Evolutionary conservation across 495 filamentous ascomycete species (phyloP), one percentile per base, ranked within the genome.

Genomic region (Tuber magnatum): DNA sequence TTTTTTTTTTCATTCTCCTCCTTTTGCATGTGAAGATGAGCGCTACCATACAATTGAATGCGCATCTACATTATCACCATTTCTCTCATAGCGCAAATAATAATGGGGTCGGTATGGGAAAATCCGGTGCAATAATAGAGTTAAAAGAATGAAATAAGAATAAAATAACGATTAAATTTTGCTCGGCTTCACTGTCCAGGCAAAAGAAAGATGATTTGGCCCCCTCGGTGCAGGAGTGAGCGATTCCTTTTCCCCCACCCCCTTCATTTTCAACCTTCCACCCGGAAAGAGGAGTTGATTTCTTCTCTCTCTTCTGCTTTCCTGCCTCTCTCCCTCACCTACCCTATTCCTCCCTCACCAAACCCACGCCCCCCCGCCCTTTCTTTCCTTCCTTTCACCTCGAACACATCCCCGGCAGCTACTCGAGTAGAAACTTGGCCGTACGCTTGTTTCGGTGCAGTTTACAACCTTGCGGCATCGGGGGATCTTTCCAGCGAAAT

Each of bases 221-320:
- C 35, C 28, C n/a, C 10, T 2, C 28, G 56, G 14, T 16, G 56
- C 14, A 65, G 14, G 56, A 65, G 28, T 35, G 28, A 18, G 14
- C 56, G 12, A 35, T 35, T 32, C 56, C 56, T 65, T n/a, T n/a
- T n/a, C n/a, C n/a, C n/a, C n/a, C 16, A 14, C 56, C 14, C 28
- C 56, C 51, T 32, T 32, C 51, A 61, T n/a, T n/a, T 65, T 65
- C 56, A 65, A 61, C 51, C 51, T 32, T n/a, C 56, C 28, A 35
- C 14, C 56, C 56, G 14, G 56, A 65, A 44, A 39, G 70, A 40
- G 70, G 73, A 16, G 69, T 70, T 69, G 56, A 75, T 56, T 74
- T 72, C 76, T 75, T 56, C 75, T 79, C 72, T 70, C 73, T 72
- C 61, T 65, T 71, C 75, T 73, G 71, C 61, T 14, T 61, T 24